Percentiles rank a stretch among this genome's conserved stretches.
Conservation (phyloP, 23 red algal species). For the Pyropia haitanensis region DNA sequence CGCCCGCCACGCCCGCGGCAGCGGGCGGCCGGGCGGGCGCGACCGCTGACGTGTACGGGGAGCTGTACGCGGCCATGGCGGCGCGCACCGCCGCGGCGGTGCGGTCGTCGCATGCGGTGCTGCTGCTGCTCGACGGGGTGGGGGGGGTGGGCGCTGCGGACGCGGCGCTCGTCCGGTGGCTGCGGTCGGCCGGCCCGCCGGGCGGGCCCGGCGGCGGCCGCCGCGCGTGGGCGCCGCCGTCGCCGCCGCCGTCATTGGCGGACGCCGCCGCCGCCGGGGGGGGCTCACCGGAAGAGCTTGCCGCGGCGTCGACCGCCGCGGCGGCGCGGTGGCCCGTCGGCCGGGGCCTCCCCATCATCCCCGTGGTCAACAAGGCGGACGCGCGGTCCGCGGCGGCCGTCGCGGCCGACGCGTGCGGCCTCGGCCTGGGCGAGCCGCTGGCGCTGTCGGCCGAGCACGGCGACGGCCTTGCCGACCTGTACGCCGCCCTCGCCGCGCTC, state of each 20-base stretch:
- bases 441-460: slow-evolving; percentile 69
- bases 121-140: slow-evolving; percentile 74
- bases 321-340: neutral
- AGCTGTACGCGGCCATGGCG: slow-evolving; percentile 46
- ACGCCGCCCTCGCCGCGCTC: slow-evolving; percentile 21
- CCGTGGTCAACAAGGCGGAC: slow-evolving; percentile 88
- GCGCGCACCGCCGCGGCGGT: slow-evolving; percentile 34
- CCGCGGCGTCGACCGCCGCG: no score
- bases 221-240: no score
- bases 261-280: no score
- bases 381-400: slow-evolving; percentile 15
- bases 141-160: slow-evolving; percentile 56
- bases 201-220: no score
- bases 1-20: neutral
- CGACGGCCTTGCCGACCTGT: slow-evolving; percentile 74
- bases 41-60: slow-evolving; percentile 28
- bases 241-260: neutral
- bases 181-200: slow-evolving; percentile 12
- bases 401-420: slow-evolving; percentile 44
- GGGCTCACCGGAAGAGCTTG: no score
- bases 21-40: neutral
- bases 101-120: slow-evolving; percentile 15
- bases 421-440: slow-evolving; percentile 71
- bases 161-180: slow-evolving; percentile 52
- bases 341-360: slow-evolving; percentile 16